Conservation (phyloP, 371 early-diverging fungal species). For the Zancudomyces culisetae region DNA sequence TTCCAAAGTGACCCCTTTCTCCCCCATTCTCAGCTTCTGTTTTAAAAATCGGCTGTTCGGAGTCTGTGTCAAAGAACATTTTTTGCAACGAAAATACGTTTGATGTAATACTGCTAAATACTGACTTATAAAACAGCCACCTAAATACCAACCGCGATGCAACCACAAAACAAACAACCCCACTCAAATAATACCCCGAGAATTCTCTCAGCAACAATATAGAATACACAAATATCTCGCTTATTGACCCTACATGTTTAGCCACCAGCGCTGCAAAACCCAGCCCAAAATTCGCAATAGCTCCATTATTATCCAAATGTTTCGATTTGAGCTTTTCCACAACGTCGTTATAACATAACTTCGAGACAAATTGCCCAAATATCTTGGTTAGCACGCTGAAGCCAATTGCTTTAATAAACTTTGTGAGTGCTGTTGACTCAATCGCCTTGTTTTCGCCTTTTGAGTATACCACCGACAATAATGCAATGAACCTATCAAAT, state of each 20-base stretch:
- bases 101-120: background rate
- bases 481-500: no score
- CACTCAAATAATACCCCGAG: background rate
- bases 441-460: no score
- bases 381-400: background rate
- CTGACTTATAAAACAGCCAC: background rate
- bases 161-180: background rate
- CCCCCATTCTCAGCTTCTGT: background rate
- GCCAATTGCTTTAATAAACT: no score
- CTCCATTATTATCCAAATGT: background rate
- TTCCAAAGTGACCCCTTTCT: no score
- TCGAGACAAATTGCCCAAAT: background rate
- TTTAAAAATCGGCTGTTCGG: background rate
- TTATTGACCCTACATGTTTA: background rate
- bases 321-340: background rate
- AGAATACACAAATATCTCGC: background rate
- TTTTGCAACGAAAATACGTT: background rate
- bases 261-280: background rate
- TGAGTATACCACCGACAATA: no score
- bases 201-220: background rate
- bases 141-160: background rate
- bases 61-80: background rate
- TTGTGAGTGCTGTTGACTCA: no score
- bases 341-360: background rate
- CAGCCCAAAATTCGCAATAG: background rate